Base-by-base conservation (phyloP, 352 stramenopile genomes). In the Phytophthora sp. region DNA sequence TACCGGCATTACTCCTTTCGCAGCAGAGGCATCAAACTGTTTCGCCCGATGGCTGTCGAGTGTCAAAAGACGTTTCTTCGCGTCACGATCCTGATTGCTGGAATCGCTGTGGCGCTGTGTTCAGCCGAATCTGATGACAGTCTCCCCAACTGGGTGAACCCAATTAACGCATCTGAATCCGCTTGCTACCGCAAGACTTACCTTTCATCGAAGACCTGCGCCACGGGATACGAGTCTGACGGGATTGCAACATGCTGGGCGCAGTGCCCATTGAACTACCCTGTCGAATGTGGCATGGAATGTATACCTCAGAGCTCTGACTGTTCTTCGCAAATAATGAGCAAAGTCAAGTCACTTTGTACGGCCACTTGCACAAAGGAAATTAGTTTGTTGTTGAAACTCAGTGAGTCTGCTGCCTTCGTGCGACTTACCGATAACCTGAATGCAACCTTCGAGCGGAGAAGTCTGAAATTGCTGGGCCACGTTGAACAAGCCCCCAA, bases 241-340 rank as follows among this genome's bases (percentile, higher is more conserved):
- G 76, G 74, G 2, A 38, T 89, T 49, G 72, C 63, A 10, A 76
- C 77, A 4, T 89, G 80, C 55, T 89, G 80, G 80, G 76, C 78
- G 2, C 65, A 89, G 41, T 92, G 83, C 32, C 80, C 80, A 2
- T 26, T 90, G 20, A 72, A 87, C 41, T 92, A 88, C 51, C 83
- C 83, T 1, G 83, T 92, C 4, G 63, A 87, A 50, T 92, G 82
- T 30, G 80, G 74, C 44, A 78, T 83, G 69, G 80, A 92, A 60
- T 90, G 82, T 54, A 75, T 92, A 23, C 78, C 78, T 5, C 80
- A 90, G 38, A 85, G 80, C 54, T 51, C 70, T 2, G 78, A 88
- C 51, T 92, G 82, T 56, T 66, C 72, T 10, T 42, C 62, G 0
- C 56, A 79, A 24, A 49, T 92, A 0, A 21, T 90, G 21, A 50